phyloP scores from a whole-genome alignment of 345 rosid genomes.

The Viola odorata region DNA sequence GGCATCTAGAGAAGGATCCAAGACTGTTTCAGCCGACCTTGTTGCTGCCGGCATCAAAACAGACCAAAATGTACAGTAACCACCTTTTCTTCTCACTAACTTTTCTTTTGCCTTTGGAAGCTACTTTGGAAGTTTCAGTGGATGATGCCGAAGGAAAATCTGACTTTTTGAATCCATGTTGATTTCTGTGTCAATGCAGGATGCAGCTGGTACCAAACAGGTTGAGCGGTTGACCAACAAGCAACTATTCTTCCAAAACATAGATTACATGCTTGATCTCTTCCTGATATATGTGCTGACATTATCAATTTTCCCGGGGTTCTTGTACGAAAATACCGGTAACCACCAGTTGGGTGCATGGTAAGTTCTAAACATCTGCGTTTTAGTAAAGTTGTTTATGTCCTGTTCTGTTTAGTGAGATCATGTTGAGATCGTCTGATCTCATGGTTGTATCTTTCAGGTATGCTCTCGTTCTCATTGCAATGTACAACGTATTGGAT shows the following conservation, averaged over 20 bases:
- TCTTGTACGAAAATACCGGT: constrained; percentile 76
- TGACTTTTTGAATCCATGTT: too few relatives aligned
- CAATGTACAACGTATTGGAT: constrained; percentile 66
- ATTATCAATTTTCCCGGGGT: constrained; percentile 77
- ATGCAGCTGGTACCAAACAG: constrained; percentile 26
- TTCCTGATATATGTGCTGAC: constrained; percentile 62
- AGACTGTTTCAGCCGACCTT: constrained; percentile 74
- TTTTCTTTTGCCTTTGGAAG: not conserved
- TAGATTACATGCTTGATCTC: constrained; percentile 61
- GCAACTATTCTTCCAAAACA: constrained; percentile 47
- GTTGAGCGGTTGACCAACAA: constrained; percentile 47
- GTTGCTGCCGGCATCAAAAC: constrained; percentile 75
- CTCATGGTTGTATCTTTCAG: constrained; percentile 23
- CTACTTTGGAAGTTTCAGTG: too few relatives aligned
- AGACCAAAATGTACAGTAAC: constrained; percentile 16
- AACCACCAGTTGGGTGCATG: constrained; percentile 52
- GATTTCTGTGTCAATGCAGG: constrained; percentile 27
- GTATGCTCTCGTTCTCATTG: constrained; percentile 67
- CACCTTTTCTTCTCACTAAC: not conserved
- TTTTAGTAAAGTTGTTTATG: too few relatives aligned
- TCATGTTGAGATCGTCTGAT: not conserved
- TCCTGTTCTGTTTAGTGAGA: too few relatives aligned
- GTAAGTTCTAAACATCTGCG: constrained; percentile 21
- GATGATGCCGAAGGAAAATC: too few relatives aligned
- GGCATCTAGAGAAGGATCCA: constrained; percentile 87